These are phyloP conservation scores for Alternaria brassicae DNA, from an alignment of 2,329 filamentous ascomycete genomes.

Conservation along the genomic window DNA sequence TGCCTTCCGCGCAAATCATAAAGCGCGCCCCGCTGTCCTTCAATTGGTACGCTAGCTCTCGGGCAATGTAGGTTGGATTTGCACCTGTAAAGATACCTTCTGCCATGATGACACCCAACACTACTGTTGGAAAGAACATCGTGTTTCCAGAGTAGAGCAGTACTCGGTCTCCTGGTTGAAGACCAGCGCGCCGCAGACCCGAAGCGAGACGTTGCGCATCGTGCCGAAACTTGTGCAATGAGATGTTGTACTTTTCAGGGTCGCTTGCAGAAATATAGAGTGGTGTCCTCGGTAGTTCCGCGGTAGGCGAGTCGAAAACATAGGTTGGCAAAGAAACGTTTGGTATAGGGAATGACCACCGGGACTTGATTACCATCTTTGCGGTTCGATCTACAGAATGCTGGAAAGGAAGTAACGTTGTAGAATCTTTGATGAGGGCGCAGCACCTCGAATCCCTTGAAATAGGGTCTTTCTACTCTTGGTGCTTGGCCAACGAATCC, in stretches of 20 bases:
- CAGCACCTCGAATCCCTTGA: not conserved
- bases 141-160: slow-evolving; percentile 77
- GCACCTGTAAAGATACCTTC: slow-evolving; percentile 80
- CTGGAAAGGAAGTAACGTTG: not conserved
- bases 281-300: slow-evolving; percentile 55
- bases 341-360: slow-evolving; percentile 57
- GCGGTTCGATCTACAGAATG: not conserved
- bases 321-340: slow-evolving; percentile 55
- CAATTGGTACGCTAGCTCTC: slow-evolving; percentile 79
- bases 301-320: slow-evolving; percentile 60
- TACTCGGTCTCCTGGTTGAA: slow-evolving; percentile 71
- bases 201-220: slow-evolving; percentile 76
- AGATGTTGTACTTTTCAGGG: slow-evolving; percentile 72
- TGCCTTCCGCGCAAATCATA: slow-evolving; percentile 68
- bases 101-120: slow-evolving; percentile 78
- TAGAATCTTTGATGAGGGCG: not conserved
- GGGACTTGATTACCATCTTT: slow-evolving; percentile 61
- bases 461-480: not conserved
- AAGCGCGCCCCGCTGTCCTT: slow-evolving; percentile 72
- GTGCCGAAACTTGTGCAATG: slow-evolving; percentile 68
- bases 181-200: slow-evolving; percentile 69
- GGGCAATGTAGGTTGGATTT: slow-evolving; percentile 70
- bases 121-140: slow-evolving; percentile 73
- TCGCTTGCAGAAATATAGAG: slow-evolving; percentile 69
- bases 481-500: not conserved